A percentile compares a stretch with the other conserved stretches of the same genome.
Evolutionary conservation across 169 alveolate genomes (phyloP).

Genomic region (Prorocentrum cordatum): DNA sequence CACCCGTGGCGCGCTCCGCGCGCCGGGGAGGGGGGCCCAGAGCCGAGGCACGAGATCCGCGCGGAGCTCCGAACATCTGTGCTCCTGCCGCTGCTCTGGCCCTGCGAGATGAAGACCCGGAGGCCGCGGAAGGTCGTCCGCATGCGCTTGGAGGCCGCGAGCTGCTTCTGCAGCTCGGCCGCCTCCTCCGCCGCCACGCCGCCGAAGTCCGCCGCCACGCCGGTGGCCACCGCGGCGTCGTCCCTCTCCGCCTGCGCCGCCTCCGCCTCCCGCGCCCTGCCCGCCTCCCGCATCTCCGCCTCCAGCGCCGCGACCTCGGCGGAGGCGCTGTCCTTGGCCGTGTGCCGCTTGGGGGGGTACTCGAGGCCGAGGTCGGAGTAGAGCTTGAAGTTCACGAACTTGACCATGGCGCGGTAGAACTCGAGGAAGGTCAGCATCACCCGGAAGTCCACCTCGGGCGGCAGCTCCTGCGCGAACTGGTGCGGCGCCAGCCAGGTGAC

Average conservation of each 20-base stretch:
- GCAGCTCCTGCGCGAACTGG: conserved; percentile 83
- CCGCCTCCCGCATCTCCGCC: conserved; percentile 48
- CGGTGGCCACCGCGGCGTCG: neutral
- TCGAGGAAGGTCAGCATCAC: conserved; percentile 90
- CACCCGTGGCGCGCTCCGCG: no score
- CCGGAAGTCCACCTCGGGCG: conserved; percentile 90
- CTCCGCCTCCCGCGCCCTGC: conserved; percentile 22
- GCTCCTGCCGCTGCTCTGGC: no score
- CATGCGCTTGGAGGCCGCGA: neutral
- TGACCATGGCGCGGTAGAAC: conserved; percentile 86
- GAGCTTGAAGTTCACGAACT: conserved; percentile 87
- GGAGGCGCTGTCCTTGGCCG: neutral
- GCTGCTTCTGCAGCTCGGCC: neutral
- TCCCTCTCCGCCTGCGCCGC: conserved; percentile 11
- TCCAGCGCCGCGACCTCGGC: conserved; percentile 63
- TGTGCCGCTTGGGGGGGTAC: conserved; percentile 12
- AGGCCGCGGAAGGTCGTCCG: conserved; percentile 24
- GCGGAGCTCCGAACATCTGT: no score
- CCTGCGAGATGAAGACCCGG: conserved; percentile 36
- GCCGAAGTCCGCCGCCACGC: neutral
- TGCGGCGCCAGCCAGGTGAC: conserved; percentile 98
- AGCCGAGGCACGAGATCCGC: no score
- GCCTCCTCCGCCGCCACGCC: neutral
- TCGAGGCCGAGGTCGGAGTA: conserved; percentile 48
- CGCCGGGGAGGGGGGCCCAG: no score